phyloP scores from a whole-genome alignment of 495 filamentous ascomycete species.

The Hypoxylon perforatum region DNA sequence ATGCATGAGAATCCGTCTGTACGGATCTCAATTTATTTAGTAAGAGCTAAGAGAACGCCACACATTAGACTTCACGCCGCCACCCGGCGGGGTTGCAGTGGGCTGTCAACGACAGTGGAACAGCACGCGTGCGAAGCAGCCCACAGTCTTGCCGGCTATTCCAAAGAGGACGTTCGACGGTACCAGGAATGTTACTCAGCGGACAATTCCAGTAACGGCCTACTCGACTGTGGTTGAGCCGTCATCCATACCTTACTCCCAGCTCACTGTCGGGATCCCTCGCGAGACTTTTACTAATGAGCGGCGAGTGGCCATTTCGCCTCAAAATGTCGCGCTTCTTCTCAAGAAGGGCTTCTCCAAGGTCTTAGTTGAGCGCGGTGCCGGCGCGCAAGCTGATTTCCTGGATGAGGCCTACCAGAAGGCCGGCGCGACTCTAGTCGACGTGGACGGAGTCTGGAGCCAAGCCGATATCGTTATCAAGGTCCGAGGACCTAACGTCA shows the following conservation, averaged over 20 bases:
- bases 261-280: slow-evolving; percentile 76
- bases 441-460: slow-evolving; percentile 69
- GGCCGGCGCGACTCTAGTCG: slow-evolving; percentile 77
- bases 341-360: slow-evolving; percentile 82
- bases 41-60: slow-evolving; percentile 35
- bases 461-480: slow-evolving; percentile 81
- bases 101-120: slow-evolving; percentile 40
- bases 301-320: slow-evolving; percentile 81
- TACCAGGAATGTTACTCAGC: slow-evolving; percentile 19
- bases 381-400: slow-evolving; percentile 78
- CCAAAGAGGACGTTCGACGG: slow-evolving; percentile 31
- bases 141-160: slow-evolving; percentile 39
- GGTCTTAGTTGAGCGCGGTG: slow-evolving; percentile 78
- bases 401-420: slow-evolving; percentile 75
- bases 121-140: slow-evolving; percentile 41
- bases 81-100: slow-evolving; percentile 14
- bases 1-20: slow-evolving; percentile 17
- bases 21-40: slow-evolving; percentile 17
- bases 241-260: slow-evolving; percentile 70
- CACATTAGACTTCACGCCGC: slow-evolving; percentile 38
- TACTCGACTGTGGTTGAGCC: slow-evolving; percentile 53
- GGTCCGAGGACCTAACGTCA: slow-evolving; percentile 74
- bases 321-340: slow-evolving; percentile 78
- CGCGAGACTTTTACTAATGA: slow-evolving; percentile 77
- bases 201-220: slow-evolving; percentile 32